A percentile compares a stretch with the other conserved stretches of the same genome.
These are phyloP conservation scores for Fusarium sp. DNA, from an alignment of 2,329 filamentous ascomycete species.

Conservation along the genomic window DNA sequence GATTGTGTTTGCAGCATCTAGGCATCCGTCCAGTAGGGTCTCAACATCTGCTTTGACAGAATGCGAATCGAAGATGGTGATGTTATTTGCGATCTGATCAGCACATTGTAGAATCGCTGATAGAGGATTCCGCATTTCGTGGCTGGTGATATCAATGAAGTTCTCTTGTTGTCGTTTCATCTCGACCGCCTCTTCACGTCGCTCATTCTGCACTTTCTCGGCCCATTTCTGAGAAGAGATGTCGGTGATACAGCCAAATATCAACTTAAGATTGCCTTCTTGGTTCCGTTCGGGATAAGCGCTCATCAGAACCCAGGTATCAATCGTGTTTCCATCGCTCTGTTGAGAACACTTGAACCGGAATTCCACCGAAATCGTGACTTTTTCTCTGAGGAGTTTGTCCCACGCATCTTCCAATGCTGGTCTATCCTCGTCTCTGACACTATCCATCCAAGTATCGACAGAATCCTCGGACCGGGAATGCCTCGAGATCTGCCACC, in stretches of 20 bases:
- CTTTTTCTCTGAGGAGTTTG: slow-evolving; percentile 67
- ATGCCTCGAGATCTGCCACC: slow-evolving; percentile 76
- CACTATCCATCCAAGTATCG: slow-evolving; percentile 77
- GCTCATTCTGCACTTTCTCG: slow-evolving; percentile 79
- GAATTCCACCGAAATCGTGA: slow-evolving; percentile 76
- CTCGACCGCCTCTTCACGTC: slow-evolving; percentile 83
- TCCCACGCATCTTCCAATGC: slow-evolving; percentile 70
- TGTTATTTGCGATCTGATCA: slow-evolving; percentile 71
- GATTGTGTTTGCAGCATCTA: slow-evolving; percentile 85
- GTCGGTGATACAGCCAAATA: slow-evolving; percentile 85
- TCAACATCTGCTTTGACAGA: slow-evolving; percentile 56
- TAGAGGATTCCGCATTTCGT: slow-evolving; percentile 81
- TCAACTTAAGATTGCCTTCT: slow-evolving; percentile 73
- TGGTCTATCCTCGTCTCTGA: slow-evolving; percentile 72
- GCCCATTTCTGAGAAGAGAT: slow-evolving; percentile 89
- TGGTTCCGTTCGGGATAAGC: slow-evolving; percentile 77
- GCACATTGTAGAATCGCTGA: slow-evolving; percentile 80
- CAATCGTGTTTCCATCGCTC: slow-evolving; percentile 66
- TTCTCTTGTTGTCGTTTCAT: slow-evolving; percentile 78
- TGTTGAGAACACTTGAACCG: slow-evolving; percentile 76
- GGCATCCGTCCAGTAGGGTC: slow-evolving; percentile 62
- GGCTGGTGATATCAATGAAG: slow-evolving; percentile 78
- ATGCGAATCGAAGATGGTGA: slow-evolving; percentile 55
- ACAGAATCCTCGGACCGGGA: slow-evolving; percentile 66
- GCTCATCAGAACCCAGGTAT: slow-evolving; percentile 82